Base-by-base conservation (phyloP, 345 rosid species). In the Salix suchowensis region DNA sequence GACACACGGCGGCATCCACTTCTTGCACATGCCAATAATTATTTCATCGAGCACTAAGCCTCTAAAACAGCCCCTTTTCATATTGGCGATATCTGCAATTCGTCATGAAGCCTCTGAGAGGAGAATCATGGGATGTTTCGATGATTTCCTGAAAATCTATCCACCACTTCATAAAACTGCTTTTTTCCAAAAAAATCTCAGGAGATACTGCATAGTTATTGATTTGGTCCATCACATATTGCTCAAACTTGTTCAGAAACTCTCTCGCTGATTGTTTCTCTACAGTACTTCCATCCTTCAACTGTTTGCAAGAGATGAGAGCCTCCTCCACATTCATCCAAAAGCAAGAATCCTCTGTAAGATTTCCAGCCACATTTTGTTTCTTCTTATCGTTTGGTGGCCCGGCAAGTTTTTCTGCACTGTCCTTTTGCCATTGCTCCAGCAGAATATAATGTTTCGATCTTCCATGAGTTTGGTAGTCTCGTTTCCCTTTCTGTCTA, bases 281-380 rank as follows among this genome's bases (percentile, higher is more conserved):
- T 12, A 5, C n/a, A 7, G 24, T 23, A 68, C 74, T 72, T 46
- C 30, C 72, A 48, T 46, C 52, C 11, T 39, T 76, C 61, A 82
- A 55, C 60, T 13, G 9, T 15, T 81, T 68, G 74, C 86, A 77
- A 0, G 68, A 72, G 10, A 80, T 72, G 48, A 87, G 10, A 15
- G 93, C 90, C 76, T 92, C 96, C 80, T 94, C 96, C 14, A 94
- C 98, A 6, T 81, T 71, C 23, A 89, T 88, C 98, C 98, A 94
- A 24, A 94, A 94, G 71, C 94, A 91, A 26, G 98, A 92, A 86
- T 92, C 96, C 52, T 85, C 74, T 0, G 86, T 89, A 26, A 91
- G 18, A 19, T 21, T 73, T 8, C 34, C 70, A 34, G 76, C 76
- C 67, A 85, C 76, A 7, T 82, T 86, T 60, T 77, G 39, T 24